Evolutionary conservation across 176 grass and related monocot genomes (phyloP).

Genomic region (Luzula sylvatica): DNA sequence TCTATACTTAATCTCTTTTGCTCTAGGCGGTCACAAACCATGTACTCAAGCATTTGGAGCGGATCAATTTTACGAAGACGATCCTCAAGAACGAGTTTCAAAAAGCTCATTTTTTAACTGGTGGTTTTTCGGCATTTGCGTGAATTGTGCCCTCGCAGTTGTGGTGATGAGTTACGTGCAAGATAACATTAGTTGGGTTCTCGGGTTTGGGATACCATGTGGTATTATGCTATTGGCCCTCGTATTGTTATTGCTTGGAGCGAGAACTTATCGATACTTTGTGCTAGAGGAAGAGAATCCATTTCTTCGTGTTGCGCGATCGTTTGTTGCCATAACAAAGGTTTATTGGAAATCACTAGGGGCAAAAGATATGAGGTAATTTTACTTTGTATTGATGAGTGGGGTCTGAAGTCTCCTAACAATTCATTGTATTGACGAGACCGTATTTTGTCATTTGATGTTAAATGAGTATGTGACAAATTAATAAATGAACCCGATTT

Average conservation of each 20-base stretch:
- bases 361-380: too few relatives aligned
- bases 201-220: conserved; percentile 64
- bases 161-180: not conserved
- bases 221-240: conserved; percentile 24
- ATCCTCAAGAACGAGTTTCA: conserved; percentile 26
- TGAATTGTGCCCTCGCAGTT: conserved; percentile 23
- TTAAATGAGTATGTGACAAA: too few relatives aligned
- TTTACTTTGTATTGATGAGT: too few relatives aligned
- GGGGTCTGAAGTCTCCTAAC: too few relatives aligned
- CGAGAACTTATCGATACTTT: conserved; percentile 36
- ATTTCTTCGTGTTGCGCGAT: conserved; percentile 37
- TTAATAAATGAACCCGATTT: too few relatives aligned
- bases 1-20: conserved; percentile 34
- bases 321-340: conserved; percentile 19
- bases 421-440: too few relatives aligned
- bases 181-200: conserved; percentile 34
- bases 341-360: conserved; percentile 12
- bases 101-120: conserved; percentile 49
- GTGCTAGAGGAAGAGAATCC: conserved; percentile 26
- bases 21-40: conserved; percentile 47
- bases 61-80: conserved; percentile 44
- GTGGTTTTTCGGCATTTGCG: conserved; percentile 45
- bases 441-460: too few relatives aligned
- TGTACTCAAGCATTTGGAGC: conserved; percentile 54
- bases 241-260: conserved; percentile 22